Conservation (phyloP, 2,329 filamentous ascomycete species). For the Colletotrichum musicola region DNA sequence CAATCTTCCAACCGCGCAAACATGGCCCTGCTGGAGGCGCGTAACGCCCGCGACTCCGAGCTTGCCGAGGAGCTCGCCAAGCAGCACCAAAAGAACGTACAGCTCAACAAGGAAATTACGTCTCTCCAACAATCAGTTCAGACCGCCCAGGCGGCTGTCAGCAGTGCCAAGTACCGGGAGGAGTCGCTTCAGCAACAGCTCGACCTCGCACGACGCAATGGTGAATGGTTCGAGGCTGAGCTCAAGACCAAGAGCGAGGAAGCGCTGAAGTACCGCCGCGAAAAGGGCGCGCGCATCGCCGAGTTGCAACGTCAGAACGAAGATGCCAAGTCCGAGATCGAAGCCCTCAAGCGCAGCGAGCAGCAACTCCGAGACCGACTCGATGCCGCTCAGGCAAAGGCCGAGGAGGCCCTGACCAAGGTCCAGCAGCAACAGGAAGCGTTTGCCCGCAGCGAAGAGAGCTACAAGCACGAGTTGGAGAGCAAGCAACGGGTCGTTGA, state of each 20-base stretch:
- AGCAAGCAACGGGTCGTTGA: slow-evolving; percentile 85
- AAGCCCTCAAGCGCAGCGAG: slow-evolving; percentile 83
- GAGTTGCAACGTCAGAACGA: slow-evolving; percentile 91
- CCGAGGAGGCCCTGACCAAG: slow-evolving; percentile 84
- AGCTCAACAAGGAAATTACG: slow-evolving; percentile 85
- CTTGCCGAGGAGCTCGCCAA: slow-evolving; percentile 88
- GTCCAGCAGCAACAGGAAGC: slow-evolving; percentile 90
- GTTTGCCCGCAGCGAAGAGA: slow-evolving; percentile 84
- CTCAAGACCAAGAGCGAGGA: slow-evolving; percentile 91
- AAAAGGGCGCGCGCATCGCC: slow-evolving; percentile 90
- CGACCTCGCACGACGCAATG: slow-evolving; percentile 87
- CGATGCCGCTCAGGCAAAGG: slow-evolving; percentile 86
- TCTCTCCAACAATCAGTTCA: slow-evolving; percentile 87
- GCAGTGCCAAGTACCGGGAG: slow-evolving; percentile 88
- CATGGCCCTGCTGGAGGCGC: slow-evolving; percentile 88
- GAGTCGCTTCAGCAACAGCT: slow-evolving; percentile 92
- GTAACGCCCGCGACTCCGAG: slow-evolving; percentile 86
- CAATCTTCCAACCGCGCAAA: slow-evolving; percentile 95
- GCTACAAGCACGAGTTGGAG: slow-evolving; percentile 88
- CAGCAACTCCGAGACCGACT: slow-evolving; percentile 83
- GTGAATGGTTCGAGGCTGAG: slow-evolving; percentile 93
- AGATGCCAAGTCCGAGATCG: slow-evolving; percentile 81
- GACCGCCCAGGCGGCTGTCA: slow-evolving; percentile 81
- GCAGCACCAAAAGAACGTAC: slow-evolving; percentile 89
- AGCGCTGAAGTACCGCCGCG: slow-evolving; percentile 90